Base-by-base conservation (phyloP, 768 basidiomycete species). In the Suillus hirtellus region DNA sequence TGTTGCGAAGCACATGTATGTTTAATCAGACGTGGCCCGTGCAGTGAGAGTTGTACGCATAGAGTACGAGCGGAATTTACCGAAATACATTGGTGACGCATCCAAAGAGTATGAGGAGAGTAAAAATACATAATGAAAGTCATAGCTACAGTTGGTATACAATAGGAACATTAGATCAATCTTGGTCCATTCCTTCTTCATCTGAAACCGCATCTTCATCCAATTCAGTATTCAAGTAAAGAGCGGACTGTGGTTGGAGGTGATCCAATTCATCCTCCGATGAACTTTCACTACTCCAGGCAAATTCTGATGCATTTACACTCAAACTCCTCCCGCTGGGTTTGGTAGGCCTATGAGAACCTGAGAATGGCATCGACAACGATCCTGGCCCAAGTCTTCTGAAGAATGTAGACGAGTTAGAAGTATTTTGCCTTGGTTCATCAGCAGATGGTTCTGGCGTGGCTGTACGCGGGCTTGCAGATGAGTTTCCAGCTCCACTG, bases 221-320 rank as follows among this genome's bases (percentile, higher is more conserved):
- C n/a, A 60, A 44, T 54, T 55, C 62, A 59, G 66, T 50, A 21
- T 63, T 61, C 46, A 67, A 59, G 63, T 60, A 37, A 31, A 65
- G 54, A 34, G 38, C 10, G 19, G 49, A 54, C 50, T 60, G 68
- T 11, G 62, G 65, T 21, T 70, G 68, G 47, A 67, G 62, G 15
- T 66, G 50, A 3, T 68, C 62, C 14, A 71, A 58, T 49, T 76
- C 78, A 56, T 81, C 82, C 40, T 84, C 86, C 17, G 84, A 84
- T 12, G 86, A 87, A 60, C 82, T 86, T 68, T 87, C 86, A 59
- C 83, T 88, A 66, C 85, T 85, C 85, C 86, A 87, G 1, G 71
- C 70, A 49, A 73, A 72, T 53, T 80, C 81, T 19, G 71, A 68
- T 60, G 66, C 70, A 60, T 64, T 68, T n/a, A 76, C 65, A 62